Evolutionary conservation across 345 rosid genomes (phyloP), one percentile per base, ranked within the genome.

Genomic region (Arabis alpina): DNA sequence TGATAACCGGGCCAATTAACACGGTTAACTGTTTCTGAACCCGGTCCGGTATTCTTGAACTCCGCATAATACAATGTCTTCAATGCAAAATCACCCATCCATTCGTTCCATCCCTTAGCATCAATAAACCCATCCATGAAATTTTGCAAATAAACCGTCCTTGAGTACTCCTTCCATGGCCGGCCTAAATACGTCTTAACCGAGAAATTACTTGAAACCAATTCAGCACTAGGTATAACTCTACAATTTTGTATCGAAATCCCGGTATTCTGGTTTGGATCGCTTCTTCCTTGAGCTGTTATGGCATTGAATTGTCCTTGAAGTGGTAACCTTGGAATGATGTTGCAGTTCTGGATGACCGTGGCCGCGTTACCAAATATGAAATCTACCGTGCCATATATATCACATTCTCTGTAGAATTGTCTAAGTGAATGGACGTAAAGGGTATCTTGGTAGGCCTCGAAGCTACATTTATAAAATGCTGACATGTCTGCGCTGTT

Each of bases 381-480:
- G 73, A 81, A 88, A 61, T 88, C 86, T 13, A 86, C 64, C 0
- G 86, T 88, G n/a, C 94, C 85, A 3, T 82, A 83, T 1, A 88
- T 75, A 11, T 80, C 79, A 4, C 91, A 81, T 23, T 80, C 83
- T 15, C 77, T 61, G 28, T 84, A 86, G 57, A 88, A 84, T 51
- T 84, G 93, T 13, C 87, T 48, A 2, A 80, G 73, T 3, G 93
- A 84, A 40, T 85, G 90, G 1, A 79, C 28, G 49, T 85, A 85
- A 8, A 86, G 67, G 1, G 88, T 84, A 71, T 86, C 88, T 45
- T 88, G 90, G 40, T 84, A 88, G 2, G 77, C 86, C 49, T 84
- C 85, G 13, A 88, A 80, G 49, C 87, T 81, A 60, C 87, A 86
- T 36, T 53, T 73, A 65, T 71, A 88, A 61, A 76, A 81, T 0